Evolutionary conservation across 306 rosid species (phyloP).

Genomic region (Luffa aegyptiaca): DNA sequence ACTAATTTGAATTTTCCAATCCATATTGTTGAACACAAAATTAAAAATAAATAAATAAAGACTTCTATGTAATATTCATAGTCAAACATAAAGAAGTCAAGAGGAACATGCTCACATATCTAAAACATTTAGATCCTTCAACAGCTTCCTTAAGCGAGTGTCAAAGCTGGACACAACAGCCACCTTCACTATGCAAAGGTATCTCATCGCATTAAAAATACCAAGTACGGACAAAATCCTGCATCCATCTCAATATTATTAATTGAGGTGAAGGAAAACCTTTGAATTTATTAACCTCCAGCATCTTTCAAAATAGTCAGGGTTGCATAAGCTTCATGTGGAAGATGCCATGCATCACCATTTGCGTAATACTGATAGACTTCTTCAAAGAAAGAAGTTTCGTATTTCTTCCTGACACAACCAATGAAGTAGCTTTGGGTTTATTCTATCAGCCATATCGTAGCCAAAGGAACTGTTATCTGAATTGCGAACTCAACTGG

Average conservation of each 20-base stretch:
- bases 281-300: constrained; percentile 49
- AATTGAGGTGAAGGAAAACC: constrained; percentile 5
- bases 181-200: constrained; percentile 55
- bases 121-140: constrained; percentile 72
- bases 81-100: neutral
- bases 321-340: constrained; percentile 70
- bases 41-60: no score
- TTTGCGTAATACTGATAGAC: constrained; percentile 83
- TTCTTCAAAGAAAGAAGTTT: no score
- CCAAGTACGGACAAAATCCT: neutral
- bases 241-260: constrained; percentile 1
- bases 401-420: constrained; percentile 90
- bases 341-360: constrained; percentile 85
- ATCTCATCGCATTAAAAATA: neutral
- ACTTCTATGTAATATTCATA: no score
- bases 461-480: constrained; percentile 69
- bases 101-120: constrained; percentile 45
- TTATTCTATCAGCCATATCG: constrained; percentile 90
- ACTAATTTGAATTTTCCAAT: no score
- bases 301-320: constrained; percentile 68
- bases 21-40: no score
- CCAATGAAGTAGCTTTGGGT: constrained; percentile 70
- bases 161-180: constrained; percentile 95
- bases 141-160: constrained; percentile 75
- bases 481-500: constrained; percentile 64